Base-by-base conservation (phyloP, 768 basidiomycete genomes). In the Kwoniella sp. region DNA sequence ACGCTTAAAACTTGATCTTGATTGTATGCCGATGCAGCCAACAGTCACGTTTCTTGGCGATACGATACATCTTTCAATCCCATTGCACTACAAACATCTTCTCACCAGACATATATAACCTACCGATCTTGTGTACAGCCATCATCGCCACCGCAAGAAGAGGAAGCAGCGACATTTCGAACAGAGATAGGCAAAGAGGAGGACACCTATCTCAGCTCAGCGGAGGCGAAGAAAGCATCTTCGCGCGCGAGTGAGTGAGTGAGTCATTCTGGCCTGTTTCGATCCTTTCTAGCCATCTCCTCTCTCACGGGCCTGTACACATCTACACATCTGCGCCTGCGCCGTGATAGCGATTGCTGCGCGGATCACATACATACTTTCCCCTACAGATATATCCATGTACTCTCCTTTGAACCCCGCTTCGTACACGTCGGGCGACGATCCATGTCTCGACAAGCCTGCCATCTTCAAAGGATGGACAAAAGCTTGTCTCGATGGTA, bases 161-260 rank as follows among this genome's bases (percentile, higher is more conserved):
- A 9, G 17, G 11, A 17, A 45, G 41, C 41, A 45, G 4, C 4
- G 20, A 3, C 41, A 45, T n/a, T n/a, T n/a, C n/a, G n/a, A n/a
- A n/a, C n/a, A n/a, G n/a, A n/a, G n/a, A n/a, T n/a, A n/a, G n/a
- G n/a, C n/a, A n/a, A n/a, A n/a, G n/a, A n/a, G n/a, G n/a, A n/a
- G n/a, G n/a, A n/a, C n/a, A n/a, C n/a, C n/a, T n/a, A n/a, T n/a
- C n/a, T n/a, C n/a, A n/a, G n/a, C n/a, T n/a, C n/a, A n/a, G n/a
- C n/a, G n/a, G n/a, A n/a, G n/a, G n/a, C n/a, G n/a, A n/a, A n/a
- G n/a, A n/a, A n/a, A n/a, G n/a, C n/a, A n/a, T n/a, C n/a, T n/a
- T n/a, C n/a, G n/a, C n/a, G n/a, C n/a, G n/a, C 41, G 41, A 45
- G 41, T 45, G 41, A 45, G 41, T 45, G 41, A 45, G 41, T 20